Base-by-base conservation (phyloP, 495 filamentous ascomycete genomes). In the Echria macrotheca region DNA sequence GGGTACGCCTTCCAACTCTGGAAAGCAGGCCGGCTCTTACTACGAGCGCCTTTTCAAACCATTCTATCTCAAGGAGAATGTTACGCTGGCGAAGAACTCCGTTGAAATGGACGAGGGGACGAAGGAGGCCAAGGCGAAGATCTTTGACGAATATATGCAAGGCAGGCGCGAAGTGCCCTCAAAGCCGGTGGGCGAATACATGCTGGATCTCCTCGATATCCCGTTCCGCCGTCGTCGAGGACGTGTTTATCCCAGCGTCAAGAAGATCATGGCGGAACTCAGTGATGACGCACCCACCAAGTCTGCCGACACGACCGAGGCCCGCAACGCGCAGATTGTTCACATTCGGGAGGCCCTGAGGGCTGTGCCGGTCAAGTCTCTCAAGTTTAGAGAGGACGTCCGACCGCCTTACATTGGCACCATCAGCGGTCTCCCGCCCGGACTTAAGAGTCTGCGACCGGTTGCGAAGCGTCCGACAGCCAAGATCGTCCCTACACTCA, bases 391-490 rank as follows among this genome's bases (percentile, higher is more conserved):
- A 5, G 84, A 95, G 65, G 93, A 97, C 67, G 86, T 96, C 5
- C 77, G 93, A 23, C 93, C 94, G 10, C 82, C 93, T 0, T 99
- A 96, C 56, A 79, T 81, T 49, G 93, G 93, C 6, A 96, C 94
- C 0, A 85, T 82, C 49, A 88, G 87, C 3, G 81, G 67, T 1
- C 65, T 76, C 1, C 69, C 80, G 0, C 68, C 77, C 5, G 60
- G 58, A 4, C 40, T 55, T 9, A 47, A 53, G 24, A 67, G 65
- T 17, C 73, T 83, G 4, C 56, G 60, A 8, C 81, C 71, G 49
- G 59, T 94, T 3, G 80, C 82, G n/a, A 76, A 85, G 3, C 87
- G 84, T 28, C 90, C 93, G 0, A 80, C 82, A 43, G 61, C 73
- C 23, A 78, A 77, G 33, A 67, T 60, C 7, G 55, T 93, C 5